These are phyloP conservation scores for Pseudogymnoascus sp. DNA, from an alignment of 2,329 filamentous ascomycete genomes.

Conservation along the genomic window DNA sequence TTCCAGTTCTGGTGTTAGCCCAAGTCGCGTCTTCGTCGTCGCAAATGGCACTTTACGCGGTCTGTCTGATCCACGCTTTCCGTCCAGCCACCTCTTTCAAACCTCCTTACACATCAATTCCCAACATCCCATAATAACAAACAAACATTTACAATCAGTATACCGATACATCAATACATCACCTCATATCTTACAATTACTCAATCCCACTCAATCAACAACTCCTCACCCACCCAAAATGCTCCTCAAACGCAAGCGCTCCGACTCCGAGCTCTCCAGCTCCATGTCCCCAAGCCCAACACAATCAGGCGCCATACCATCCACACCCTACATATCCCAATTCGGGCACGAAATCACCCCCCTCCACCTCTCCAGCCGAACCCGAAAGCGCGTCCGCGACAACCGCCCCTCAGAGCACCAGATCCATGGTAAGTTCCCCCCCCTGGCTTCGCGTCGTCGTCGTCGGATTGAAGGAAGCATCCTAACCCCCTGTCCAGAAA, in stretches of 20 bases:
- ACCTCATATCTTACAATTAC: neutral
- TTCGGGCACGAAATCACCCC: constrained; percentile 26
- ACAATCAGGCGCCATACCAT: neutral
- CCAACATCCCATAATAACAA: neutral
- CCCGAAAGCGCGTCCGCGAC: constrained; percentile 52
- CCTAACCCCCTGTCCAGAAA: constrained; percentile 33
- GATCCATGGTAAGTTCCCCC: constrained; percentile 42
- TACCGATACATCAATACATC: neutral
- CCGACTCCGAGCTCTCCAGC: constrained; percentile 46
- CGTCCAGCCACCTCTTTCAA: neutral
- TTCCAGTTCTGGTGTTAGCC: constrained; percentile 3
- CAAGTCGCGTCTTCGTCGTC: constrained; percentile 1
- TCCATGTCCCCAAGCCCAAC: constrained; percentile 31
- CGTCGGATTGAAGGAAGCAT: neutral
- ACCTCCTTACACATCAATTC: neutral
- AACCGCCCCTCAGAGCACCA: constrained; percentile 47
- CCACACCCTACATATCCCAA: constrained; percentile 15
- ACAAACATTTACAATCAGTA: neutral
- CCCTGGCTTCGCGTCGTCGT: constrained; percentile 9
- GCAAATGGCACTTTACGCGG: constrained; percentile 7
- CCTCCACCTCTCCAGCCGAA: constrained; percentile 46
- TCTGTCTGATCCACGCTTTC: neutral
- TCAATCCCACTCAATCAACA: neutral
- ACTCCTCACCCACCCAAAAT: constrained; percentile 26
- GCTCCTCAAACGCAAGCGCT: constrained; percentile 56